A percentile compares a stretch with the other conserved stretches of the same genome.
Evolutionary conservation across 148 eudicot genomes (phyloP).

Genomic region (Euryodendron excelsum): DNA sequence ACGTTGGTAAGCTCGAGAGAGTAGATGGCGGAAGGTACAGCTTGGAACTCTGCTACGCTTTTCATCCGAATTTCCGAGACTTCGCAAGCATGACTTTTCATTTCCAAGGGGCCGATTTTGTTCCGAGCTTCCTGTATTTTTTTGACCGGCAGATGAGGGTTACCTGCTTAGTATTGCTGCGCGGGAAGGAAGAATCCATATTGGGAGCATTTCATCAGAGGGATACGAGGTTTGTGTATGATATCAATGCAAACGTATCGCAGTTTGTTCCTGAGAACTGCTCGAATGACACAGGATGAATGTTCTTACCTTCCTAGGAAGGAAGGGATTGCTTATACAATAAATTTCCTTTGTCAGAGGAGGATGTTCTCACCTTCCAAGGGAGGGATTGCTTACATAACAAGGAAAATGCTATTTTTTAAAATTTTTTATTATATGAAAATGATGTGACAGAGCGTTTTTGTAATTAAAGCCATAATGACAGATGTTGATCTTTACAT

Average conservation of each 20-base stretch:
- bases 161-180: background rate
- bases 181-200: background rate
- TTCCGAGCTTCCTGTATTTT: background rate
- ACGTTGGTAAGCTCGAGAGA: background rate
- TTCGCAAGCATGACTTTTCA: background rate
- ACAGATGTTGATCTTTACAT: no score
- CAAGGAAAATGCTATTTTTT: no score
- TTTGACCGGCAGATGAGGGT: background rate
- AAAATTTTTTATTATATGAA: no score
- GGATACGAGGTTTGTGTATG: background rate
- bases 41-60: background rate
- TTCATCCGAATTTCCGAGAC: background rate
- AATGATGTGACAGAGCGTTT: no score
- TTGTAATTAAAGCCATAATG: no score
- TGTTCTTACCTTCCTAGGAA: no score
- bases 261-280: background rate
- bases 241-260: background rate
- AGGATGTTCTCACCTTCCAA: no score
- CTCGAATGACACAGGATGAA: background rate
- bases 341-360: no score
- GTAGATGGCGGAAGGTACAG: background rate
- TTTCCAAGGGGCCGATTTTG: background rate
- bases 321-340: no score
- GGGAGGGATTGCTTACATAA: no score
- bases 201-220: background rate